These are phyloP conservation scores for Fraxinus quadrangulata DNA, from an alignment of 257 asterid genomes.

Conservation along the genomic window DNA sequence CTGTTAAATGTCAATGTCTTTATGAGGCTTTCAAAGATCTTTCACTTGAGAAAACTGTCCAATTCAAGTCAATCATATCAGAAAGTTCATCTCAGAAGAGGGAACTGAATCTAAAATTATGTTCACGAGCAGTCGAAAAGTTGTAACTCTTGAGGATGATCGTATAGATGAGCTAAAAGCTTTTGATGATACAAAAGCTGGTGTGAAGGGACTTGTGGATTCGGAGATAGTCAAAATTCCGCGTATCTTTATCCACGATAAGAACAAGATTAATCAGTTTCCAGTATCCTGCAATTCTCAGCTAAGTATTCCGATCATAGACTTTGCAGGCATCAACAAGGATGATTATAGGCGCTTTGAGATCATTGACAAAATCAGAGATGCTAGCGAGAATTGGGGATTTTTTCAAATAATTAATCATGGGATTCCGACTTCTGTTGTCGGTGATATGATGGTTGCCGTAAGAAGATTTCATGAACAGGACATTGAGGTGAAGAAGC, in stretches of 20 bases:
- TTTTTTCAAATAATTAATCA: conserved; percentile 33
- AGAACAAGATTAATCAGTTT: background rate
- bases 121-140: background rate
- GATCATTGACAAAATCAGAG: conserved; percentile 16
- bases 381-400: conserved; percentile 26
- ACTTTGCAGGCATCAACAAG: background rate
- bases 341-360: background rate
- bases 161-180: conserved; percentile 11
- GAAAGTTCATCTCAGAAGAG: background rate
- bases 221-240: conserved; percentile 21
- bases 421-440: conserved; percentile 11
- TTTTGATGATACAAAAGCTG: conserved; percentile 29
- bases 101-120: background rate
- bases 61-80: background rate
- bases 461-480: conserved; percentile 26
- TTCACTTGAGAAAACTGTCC: background rate
- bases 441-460: conserved; percentile 23
- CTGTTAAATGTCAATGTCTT: background rate
- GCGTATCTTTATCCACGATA: conserved; percentile 19
- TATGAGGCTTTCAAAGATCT: background rate
- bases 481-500: conserved; percentile 20
- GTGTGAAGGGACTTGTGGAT: conserved; percentile 32
- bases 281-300: background rate
- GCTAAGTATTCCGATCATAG: conserved; percentile 18
- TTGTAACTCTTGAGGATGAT: background rate